A percentile compares a stretch with the other conserved stretches of the same genome.
Conservation (phyloP, 257 asterid genomes). For the Salvia splendens region DNA sequence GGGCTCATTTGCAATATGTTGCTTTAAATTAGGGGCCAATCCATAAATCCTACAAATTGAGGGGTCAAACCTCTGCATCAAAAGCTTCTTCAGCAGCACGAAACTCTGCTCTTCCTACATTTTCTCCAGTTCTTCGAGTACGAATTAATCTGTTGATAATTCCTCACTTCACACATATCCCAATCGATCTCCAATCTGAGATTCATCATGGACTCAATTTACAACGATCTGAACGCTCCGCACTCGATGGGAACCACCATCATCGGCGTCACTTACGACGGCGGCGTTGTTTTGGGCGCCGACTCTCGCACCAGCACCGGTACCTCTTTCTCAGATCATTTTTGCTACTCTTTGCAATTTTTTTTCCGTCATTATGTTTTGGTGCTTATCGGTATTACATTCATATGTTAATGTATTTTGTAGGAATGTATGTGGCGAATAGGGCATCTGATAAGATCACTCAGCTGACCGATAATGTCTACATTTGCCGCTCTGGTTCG, state of each 20-base stretch:
- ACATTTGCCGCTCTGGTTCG: constrained; percentile 85
- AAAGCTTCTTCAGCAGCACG: constrained; percentile 37
- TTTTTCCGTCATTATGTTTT: background rate
- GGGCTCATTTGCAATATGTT: background rate
- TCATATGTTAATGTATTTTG: constrained; percentile 20
- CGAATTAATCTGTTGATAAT: background rate
- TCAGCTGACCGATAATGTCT: constrained; percentile 84
- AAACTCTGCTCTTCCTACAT: constrained; percentile 14
- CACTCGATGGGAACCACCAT: constrained; percentile 93
- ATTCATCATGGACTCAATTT: constrained; percentile 49
- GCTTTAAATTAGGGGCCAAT: constrained; percentile 21
- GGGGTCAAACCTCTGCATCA: background rate
- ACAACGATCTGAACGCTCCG: constrained; percentile 58
- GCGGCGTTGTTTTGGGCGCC: constrained; percentile 92
- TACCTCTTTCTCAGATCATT: constrained; percentile 10
- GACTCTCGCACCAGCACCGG: constrained; percentile 98
- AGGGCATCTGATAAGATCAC: constrained; percentile 94
- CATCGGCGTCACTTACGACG: constrained; percentile 85
- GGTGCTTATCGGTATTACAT: background rate
- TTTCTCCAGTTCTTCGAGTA: background rate
- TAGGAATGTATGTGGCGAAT: constrained; percentile 89
- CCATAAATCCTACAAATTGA: background rate
- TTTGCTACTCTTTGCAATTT: background rate
- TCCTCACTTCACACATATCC: background rate
- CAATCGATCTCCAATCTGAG: constrained; percentile 23